These are phyloP conservation scores for Pterula multifida DNA, from an alignment of 1,284 basidiomycete genomes.

Conservation along the genomic window DNA sequence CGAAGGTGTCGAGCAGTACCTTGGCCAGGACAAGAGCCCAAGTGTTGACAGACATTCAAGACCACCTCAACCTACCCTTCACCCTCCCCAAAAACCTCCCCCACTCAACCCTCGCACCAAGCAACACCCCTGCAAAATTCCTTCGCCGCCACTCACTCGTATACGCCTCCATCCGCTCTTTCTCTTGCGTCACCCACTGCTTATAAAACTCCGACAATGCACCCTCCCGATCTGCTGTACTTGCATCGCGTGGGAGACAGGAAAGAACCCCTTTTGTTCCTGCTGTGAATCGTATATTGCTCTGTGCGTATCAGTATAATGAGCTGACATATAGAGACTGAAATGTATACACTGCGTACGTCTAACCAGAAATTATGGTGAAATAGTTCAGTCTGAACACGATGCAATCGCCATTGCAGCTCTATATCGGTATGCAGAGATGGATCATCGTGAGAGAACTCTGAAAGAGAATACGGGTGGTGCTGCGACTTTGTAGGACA, in stretches of 20 bases:
- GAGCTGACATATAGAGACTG: too few relatives aligned
- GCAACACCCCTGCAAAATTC: constrained; percentile 39
- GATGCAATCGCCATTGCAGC: constrained; percentile 55
- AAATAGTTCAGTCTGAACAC: constrained; percentile 56
- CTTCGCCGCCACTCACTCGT: constrained; percentile 49
- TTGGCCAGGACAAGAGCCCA: background rate
- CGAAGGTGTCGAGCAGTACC: background rate
- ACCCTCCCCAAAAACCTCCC: constrained; percentile 21
- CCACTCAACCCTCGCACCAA: constrained; percentile 39
- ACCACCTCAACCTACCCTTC: background rate
- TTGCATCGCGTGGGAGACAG: constrained; percentile 39
- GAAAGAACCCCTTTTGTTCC: constrained; percentile 46
- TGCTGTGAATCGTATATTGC: constrained; percentile 59
- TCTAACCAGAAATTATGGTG: constrained; percentile 70
- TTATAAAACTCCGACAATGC: constrained; percentile 60
- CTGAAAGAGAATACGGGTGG: constrained; percentile 66
- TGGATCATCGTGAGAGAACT: constrained; percentile 35
- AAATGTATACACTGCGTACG: too few relatives aligned
- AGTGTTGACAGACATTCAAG: background rate
- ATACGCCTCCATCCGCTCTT: constrained; percentile 40
- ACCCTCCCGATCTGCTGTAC: constrained; percentile 42
- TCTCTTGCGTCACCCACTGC: constrained; percentile 61
- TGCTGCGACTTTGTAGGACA: constrained; percentile 14
- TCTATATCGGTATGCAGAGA: constrained; percentile 29
- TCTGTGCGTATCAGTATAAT: constrained; percentile 28